Percentiles rank a stretch among this genome's conserved stretches.
These are phyloP conservation scores for Coemansia sp. DNA, from an alignment of 192 early-diverging fungal species.

Conservation along the genomic window DNA sequence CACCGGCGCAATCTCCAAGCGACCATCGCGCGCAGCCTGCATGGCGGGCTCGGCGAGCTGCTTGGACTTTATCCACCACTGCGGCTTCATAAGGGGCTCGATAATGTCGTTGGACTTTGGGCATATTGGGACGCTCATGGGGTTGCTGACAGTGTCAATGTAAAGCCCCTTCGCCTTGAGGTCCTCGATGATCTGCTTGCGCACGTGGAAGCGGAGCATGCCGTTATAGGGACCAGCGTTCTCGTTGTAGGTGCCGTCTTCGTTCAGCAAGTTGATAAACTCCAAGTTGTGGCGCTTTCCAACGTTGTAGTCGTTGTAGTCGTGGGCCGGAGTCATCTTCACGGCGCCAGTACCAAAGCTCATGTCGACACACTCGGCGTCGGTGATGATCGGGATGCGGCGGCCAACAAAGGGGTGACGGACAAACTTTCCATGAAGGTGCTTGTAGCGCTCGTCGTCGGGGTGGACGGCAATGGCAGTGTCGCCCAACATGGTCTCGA, in stretches of 20 bases:
- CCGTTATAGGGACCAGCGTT: constrained; percentile 86
- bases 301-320: constrained; percentile 93
- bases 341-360: constrained; percentile 97
- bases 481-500: constrained; percentile 99
- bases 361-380: constrained; percentile 85
- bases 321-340: constrained; percentile 99
- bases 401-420: constrained; percentile 92
- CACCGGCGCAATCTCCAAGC: constrained; percentile 80
- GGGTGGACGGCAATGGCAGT: constrained; percentile 96
- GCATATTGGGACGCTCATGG: constrained; percentile 93
- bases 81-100: constrained; percentile 97
- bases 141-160: constrained; percentile 80
- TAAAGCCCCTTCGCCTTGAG: constrained; percentile 89
- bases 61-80: constrained; percentile 97
- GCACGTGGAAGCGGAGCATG: constrained; percentile 91
- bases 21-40: constrained; percentile 74
- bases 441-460: constrained; percentile 87
- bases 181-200: constrained; percentile 80
- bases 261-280: constrained; percentile 97
- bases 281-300: constrained; percentile 92
- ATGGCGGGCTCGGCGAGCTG: constrained; percentile 82
- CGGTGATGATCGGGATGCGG: constrained; percentile 84
- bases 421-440: constrained; percentile 91
- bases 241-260: constrained; percentile 92
- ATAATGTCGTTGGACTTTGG: constrained; percentile 89